Evolutionary conservation across 306 rosid species (phyloP), one percentile per base, ranked within the genome.

Genomic region (Medicago arabica): DNA sequence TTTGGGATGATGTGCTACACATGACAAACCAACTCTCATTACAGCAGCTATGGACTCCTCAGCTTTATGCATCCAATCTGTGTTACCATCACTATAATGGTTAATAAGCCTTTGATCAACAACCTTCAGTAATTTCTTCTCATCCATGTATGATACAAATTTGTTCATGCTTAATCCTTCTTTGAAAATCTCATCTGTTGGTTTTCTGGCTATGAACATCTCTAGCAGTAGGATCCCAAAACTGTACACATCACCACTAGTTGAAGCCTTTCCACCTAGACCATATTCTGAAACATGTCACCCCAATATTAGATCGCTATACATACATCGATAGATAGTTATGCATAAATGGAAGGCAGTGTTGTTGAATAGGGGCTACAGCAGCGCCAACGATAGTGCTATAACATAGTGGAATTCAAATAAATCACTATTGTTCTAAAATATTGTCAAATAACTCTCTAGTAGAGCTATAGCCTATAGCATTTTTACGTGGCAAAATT

Each of bases 261-360:
- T 83, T 10, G 89, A 83, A 63, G 81, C 83, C 67, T 80, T 83
- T 25, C 71, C 70, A 4, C 86, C 81, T 2, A 54, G 0, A 49
- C 89, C 89, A 69, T 85, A 82, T 78, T 85, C 86, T 85, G 23
- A 21, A 21, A n/a, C n/a, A n/a, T n/a, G n/a, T n/a, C n/a, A n/a
- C n/a, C n/a, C n/a, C n/a, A n/a, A n/a, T n/a, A n/a, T n/a, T n/a
- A n/a, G n/a, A n/a, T n/a, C n/a, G n/a, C n/a, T n/a, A n/a, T n/a
- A n/a, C n/a, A n/a, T n/a, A n/a, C n/a, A n/a, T n/a, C n/a, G n/a
- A n/a, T n/a, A n/a, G n/a, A n/a, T n/a, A n/a, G n/a, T n/a, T n/a
- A n/a, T n/a, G n/a, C n/a, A n/a, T n/a, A n/a, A n/a, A n/a, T n/a
- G n/a, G n/a, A n/a, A n/a, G n/a, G n/a, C n/a, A n/a, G n/a, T n/a